These are phyloP conservation scores for Dysphania ambrosioides DNA, from an alignment of 148 eudicot genomes.

Conservation along the genomic window DNA sequence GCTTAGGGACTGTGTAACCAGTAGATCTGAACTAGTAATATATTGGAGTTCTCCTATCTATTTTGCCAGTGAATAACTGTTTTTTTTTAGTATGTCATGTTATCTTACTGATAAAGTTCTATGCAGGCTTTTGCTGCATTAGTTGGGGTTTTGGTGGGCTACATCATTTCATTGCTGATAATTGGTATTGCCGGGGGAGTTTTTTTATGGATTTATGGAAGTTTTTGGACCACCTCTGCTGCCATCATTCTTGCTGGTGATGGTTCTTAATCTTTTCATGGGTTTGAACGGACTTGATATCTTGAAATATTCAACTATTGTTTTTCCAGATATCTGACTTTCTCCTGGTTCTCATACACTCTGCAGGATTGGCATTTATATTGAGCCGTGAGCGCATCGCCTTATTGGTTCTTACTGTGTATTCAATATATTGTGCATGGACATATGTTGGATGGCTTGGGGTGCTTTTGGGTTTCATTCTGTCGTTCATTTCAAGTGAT, in stretches of 20 bases:
- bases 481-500: constrained; percentile 89
- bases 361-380: constrained; percentile 70
- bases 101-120: constrained; percentile 5
- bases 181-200: constrained; percentile 42
- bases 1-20: too few relatives aligned
- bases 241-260: constrained; percentile 64
- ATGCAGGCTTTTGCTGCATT: constrained; percentile 61
- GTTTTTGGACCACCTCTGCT: constrained; percentile 48
- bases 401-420: constrained; percentile 52
- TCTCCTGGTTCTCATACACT: constrained; percentile 5
- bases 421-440: constrained; percentile 85
- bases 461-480: constrained; percentile 56
- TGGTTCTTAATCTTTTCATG: constrained; percentile 11
- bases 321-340: constrained; percentile 1
- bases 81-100: not conserved
- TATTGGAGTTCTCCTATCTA: too few relatives aligned
- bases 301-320: not conserved
- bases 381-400: constrained; percentile 67
- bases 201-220: constrained; percentile 45
- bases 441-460: constrained; percentile 83
- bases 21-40: too few relatives aligned
- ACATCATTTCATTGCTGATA: constrained; percentile 44
- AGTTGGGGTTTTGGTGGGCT: constrained; percentile 58
- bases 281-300: not conserved
- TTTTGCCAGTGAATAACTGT: too few relatives aligned